Conservation (phyloP, 148 eudicot genomes). For the Rhododendron molle region DNA sequence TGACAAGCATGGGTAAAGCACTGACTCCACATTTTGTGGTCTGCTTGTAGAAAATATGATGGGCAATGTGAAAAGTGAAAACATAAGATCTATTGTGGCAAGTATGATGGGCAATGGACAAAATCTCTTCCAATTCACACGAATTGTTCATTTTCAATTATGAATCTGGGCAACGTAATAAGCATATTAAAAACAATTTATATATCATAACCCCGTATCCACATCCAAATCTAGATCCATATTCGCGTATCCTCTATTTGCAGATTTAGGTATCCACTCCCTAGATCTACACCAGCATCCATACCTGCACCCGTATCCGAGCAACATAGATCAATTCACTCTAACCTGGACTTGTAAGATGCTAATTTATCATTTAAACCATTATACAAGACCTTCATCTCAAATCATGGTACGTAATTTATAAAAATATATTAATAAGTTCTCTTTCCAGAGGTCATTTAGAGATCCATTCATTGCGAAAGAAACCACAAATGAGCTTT, state of each 20-base stretch:
- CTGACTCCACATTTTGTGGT: not conserved
- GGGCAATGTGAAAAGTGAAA: not conserved
- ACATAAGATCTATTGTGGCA: not conserved
- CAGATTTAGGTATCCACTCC: not conserved
- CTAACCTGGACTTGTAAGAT: not conserved
- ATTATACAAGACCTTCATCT: not conserved
- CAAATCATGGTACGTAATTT: not conserved
- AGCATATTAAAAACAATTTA: no score
- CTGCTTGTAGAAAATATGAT: not conserved
- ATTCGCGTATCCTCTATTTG: not conserved
- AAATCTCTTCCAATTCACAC: not conserved
- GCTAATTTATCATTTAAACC: not conserved
- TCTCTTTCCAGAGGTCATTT: not conserved
- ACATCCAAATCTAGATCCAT: not conserved
- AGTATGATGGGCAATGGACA: not conserved
- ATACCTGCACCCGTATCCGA: not conserved
- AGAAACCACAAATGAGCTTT: constrained; percentile 3
- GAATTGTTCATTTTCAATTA: not conserved
- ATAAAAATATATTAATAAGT: not conserved
- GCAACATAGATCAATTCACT: not conserved
- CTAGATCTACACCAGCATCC: not conserved
- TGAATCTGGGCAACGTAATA: not conserved
- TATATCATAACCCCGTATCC: not conserved
- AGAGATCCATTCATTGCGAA: not conserved
- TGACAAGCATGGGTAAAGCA: not conserved